A percentile compares a stretch with the other conserved stretches of the same genome.
These are phyloP conservation scores for Mangifera indica DNA, from an alignment of 345 rosid genomes.

Conservation along the genomic window DNA sequence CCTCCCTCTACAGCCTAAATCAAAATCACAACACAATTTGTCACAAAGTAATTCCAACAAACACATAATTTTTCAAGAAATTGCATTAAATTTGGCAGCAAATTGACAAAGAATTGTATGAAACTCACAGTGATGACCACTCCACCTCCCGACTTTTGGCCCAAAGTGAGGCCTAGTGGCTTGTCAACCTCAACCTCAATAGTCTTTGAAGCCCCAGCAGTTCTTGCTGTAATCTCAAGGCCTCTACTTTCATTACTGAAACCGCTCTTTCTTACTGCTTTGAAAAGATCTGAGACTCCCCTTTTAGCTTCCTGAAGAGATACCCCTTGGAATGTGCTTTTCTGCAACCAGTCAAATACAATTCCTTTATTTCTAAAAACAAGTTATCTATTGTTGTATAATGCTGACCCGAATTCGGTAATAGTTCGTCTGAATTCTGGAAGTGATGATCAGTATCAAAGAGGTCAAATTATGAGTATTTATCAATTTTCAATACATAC, in stretches of 20 bases:
- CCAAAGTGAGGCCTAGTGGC: conserved; percentile 89
- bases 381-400: too few relatives aligned
- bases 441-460: too few relatives aligned
- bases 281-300: conserved; percentile 41
- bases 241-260: conserved; percentile 28
- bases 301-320: conserved; percentile 62
- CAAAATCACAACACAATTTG: background rate
- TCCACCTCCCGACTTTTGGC: conserved; percentile 88
- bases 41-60: background rate
- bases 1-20: conserved; percentile 84
- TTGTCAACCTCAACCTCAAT: conserved; percentile 96
- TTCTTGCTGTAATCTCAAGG: conserved; percentile 57
- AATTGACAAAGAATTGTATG: background rate
- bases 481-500: too few relatives aligned
- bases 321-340: conserved; percentile 61
- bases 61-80: background rate
- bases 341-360: conserved; percentile 28
- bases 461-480: too few relatives aligned
- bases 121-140: conserved; percentile 81
- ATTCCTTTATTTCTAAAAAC: too few relatives aligned
- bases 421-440: too few relatives aligned
- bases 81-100: background rate
- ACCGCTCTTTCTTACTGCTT: conserved; percentile 28
- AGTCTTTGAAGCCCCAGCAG: conserved; percentile 69
- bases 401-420: too few relatives aligned